A percentile compares a stretch with the other conserved stretches of the same genome.
Conservation (phyloP, 305 asterid genomes). For the Fraxinus albicans region DNA sequence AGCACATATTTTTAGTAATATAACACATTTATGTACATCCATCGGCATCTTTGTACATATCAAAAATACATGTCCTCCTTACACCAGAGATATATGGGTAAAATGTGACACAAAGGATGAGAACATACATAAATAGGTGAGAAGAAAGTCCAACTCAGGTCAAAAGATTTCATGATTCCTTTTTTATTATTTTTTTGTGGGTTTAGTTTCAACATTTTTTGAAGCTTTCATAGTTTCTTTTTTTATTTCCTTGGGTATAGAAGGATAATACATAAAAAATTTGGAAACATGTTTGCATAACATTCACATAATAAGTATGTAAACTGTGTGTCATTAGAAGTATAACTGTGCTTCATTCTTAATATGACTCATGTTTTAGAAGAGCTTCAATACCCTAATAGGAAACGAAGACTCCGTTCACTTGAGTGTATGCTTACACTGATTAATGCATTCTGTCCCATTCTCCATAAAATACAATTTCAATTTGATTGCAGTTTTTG, state of each 20-base stretch:
- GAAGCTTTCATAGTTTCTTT: neutral
- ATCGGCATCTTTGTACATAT: neutral
- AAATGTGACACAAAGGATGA: neutral
- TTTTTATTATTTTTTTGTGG: neutral
- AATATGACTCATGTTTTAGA: neutral
- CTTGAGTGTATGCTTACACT: neutral
- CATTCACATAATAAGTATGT: neutral
- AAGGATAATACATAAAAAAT: too few relatives aligned
- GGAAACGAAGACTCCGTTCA: neutral
- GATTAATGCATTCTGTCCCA: neutral
- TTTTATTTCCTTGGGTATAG: neutral
- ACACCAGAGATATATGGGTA: neutral
- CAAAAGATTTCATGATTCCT: neutral
- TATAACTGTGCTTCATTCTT: neutral
- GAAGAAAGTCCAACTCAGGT: neutral
- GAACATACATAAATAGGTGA: neutral
- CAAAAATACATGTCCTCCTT: neutral
- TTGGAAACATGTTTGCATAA: neutral
- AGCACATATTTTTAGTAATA: neutral
- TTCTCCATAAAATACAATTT: neutral
- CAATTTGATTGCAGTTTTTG: neutral
- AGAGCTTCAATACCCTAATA: neutral
- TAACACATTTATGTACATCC: neutral
- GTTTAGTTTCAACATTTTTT: neutral
- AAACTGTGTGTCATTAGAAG: neutral